Base-by-base conservation (phyloP, 345 rosid genomes). In the Bruguiera parviflora region DNA sequence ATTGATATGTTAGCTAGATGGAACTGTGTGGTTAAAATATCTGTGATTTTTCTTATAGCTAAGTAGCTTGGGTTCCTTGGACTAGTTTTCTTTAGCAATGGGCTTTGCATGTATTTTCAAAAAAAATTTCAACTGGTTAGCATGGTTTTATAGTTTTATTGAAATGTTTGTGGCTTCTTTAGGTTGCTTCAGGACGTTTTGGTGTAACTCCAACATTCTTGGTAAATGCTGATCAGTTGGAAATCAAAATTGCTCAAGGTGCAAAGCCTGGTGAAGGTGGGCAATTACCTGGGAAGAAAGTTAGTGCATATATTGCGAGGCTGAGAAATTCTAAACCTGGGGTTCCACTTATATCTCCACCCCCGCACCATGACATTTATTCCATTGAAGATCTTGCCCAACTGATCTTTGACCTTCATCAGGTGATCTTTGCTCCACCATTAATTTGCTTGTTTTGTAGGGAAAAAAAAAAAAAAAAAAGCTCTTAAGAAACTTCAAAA, bases 181-280 rank as follows among this genome's bases (percentile, higher is more conserved):
- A 94, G 96, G 97, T 95, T 83, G 99, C 99, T 71, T 95, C 99
- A 65, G 96, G 99, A 18, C 96, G 98, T 53, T 95, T 95, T 80
- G 97, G 98, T 74, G 99, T 95, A 65, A 95, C 99, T 62, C 99
- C 99, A 64, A 95, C 96, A 19, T 95, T 95, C 87, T 81, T 95
- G 83, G 97, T 82, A 25, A 91, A 92, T 80, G 97, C 99, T 37
- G 98, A 86, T 79, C 99, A 92, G 66, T 19, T 92, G 71, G 99
- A 95, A 79, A 95, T 95, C 77, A 95, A 95, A 86, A 93, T 95
- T 75, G 99, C 99, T 69, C 97, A 92, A 87, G 99, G 99, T 70
- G 99, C 99, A 63, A 95, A 92, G 73, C 99, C 99, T 51, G 99
- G 99, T 33, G 99, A 90, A 84, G 99, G 99, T 62, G 97, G 99